Evolutionary conservation across 305 asterid species (phyloP).

Genomic region (Coffea humblotiana): DNA sequence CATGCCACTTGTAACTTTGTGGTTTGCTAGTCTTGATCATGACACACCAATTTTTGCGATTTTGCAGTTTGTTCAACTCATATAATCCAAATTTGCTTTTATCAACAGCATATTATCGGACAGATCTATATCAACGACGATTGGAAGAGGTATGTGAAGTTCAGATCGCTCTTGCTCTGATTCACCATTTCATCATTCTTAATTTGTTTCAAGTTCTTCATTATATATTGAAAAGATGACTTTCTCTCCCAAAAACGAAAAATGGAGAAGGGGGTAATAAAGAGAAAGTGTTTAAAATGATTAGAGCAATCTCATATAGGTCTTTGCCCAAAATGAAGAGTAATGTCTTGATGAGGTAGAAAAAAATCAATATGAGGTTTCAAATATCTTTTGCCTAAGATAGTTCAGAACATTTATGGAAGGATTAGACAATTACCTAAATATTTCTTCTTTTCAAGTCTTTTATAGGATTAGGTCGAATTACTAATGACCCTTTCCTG

Average conservation of each 20-base stretch:
- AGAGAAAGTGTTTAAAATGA: background rate
- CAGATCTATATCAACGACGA: slow-evolving; percentile 67
- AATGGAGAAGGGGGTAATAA: background rate
- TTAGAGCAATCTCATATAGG: background rate
- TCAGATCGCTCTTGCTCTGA: slow-evolving; percentile 18
- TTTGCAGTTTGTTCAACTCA: slow-evolving; percentile 82
- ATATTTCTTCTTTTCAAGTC: background rate
- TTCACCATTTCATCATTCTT: background rate
- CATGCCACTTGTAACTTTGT: background rate
- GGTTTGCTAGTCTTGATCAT: background rate
- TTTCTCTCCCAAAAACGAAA: background rate
- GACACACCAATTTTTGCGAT: slow-evolving; percentile 18
- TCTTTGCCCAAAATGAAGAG: background rate
- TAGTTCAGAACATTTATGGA: background rate
- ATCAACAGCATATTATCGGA: slow-evolving; percentile 88
- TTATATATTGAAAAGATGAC: background rate
- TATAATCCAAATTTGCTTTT: slow-evolving; percentile 70
- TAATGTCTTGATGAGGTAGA: background rate
- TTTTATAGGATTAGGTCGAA: background rate
- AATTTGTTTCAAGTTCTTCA: background rate
- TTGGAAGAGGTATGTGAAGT: slow-evolving; percentile 61
- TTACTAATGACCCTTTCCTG: background rate
- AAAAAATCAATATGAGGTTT: background rate
- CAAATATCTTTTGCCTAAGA: background rate
- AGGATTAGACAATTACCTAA: background rate